Evolutionary conservation across 2,329 filamentous ascomycete genomes (phyloP).

Genomic region (Trichoderma pleuroti): DNA sequence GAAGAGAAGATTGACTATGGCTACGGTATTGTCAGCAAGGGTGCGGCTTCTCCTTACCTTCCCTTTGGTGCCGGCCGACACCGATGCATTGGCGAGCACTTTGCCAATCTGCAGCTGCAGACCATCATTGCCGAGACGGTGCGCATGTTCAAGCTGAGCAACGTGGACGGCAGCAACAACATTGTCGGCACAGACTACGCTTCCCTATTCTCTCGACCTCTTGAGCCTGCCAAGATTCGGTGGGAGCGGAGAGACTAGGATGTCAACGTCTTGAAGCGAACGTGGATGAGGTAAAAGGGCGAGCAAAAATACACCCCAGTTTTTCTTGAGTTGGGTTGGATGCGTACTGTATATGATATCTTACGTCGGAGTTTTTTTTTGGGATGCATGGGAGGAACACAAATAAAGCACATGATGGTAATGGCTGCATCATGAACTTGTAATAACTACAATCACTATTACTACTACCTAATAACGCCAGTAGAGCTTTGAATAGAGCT

Average conservation of each 20-base stretch:
- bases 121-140: slow-evolving; percentile 78
- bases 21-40: slow-evolving; percentile 89
- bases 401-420: slow-evolving; percentile 2
- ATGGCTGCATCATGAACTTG: slow-evolving; percentile 15
- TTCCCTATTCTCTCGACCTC: slow-evolving; percentile 69
- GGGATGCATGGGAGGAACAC: slow-evolving; percentile 13
- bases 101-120: slow-evolving; percentile 87
- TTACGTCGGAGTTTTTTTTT: slow-evolving; percentile 18
- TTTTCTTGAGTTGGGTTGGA: slow-evolving; percentile 50
- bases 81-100: slow-evolving; percentile 94
- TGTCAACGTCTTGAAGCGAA: neutral
- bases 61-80: slow-evolving; percentile 92
- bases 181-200: slow-evolving; percentile 67
- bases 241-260: slow-evolving; percentile 66
- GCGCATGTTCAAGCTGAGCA: slow-evolving; percentile 74
- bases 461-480: slow-evolving; percentile 13
- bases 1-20: slow-evolving; percentile 88
- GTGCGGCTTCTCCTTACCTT: slow-evolving; percentile 82
- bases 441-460: slow-evolving; percentile 7
- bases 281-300: neutral
- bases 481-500: slow-evolving; percentile 16
- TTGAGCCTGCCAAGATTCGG: slow-evolving; percentile 66
- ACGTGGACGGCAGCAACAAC: slow-evolving; percentile 64
- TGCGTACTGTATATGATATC: slow-evolving; percentile 14
- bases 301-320: slow-evolving; percentile 40